These are phyloP conservation scores for Starmerella sp. DNA, from an alignment of 805 yeast genomes.

Conservation along the genomic window DNA sequence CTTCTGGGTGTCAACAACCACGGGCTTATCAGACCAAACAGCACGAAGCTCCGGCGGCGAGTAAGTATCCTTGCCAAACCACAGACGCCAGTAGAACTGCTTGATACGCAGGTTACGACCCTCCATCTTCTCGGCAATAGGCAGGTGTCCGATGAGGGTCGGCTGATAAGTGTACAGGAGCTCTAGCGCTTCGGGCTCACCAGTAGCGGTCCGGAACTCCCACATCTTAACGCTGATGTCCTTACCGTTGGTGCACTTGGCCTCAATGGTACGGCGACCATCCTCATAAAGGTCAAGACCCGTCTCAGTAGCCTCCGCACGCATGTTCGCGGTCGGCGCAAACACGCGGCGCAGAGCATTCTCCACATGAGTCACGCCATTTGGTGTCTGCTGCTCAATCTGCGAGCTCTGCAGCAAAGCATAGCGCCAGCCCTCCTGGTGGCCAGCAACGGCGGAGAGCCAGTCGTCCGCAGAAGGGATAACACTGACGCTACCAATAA, in stretches of 20 bases:
- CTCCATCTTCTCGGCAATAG: constrained; percentile 79
- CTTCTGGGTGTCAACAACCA: constrained; percentile 58
- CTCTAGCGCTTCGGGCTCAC: constrained; percentile 59
- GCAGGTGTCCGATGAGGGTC: constrained; percentile 77
- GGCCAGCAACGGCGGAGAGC: constrained; percentile 76
- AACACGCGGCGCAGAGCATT: constrained; percentile 76
- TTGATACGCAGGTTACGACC: constrained; percentile 89
- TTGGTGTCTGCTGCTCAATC: constrained; percentile 48
- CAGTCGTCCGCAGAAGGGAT: constrained; percentile 42
- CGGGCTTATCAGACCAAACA: constrained; percentile 53
- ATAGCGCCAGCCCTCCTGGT: constrained; percentile 71
- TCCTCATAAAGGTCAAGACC: constrained; percentile 58
- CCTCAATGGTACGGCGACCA: constrained; percentile 57
- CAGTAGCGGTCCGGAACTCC: constrained; percentile 79
- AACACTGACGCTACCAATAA: constrained; percentile 27
- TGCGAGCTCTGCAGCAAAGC: constrained; percentile 73
- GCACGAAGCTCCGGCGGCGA: constrained; percentile 54
- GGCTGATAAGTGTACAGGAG: constrained; percentile 72
- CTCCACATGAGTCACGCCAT: constrained; percentile 57
- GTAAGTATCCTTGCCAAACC: constrained; percentile 59
- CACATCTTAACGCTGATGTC: constrained; percentile 62
- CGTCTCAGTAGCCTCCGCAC: constrained; percentile 47
- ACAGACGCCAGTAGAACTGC: constrained; percentile 91
- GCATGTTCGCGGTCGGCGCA: constrained; percentile 56
- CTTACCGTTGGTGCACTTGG: constrained; percentile 40